Conservation (phyloP, 2,329 filamentous ascomycete species). For the Alternaria arborescens region DNA sequence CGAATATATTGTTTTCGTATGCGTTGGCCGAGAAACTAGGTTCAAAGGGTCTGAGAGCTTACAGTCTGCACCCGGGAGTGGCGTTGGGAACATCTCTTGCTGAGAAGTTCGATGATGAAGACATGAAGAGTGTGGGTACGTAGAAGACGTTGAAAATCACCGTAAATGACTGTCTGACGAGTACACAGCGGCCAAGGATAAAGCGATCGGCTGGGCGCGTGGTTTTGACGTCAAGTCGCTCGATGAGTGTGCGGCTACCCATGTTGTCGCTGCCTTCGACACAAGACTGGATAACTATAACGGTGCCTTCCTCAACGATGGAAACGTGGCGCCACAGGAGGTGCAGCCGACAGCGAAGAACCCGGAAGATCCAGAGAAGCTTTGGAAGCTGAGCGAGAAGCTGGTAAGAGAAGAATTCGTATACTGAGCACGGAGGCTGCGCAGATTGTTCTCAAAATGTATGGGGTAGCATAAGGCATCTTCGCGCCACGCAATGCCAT, state of each 20-base stretch:
- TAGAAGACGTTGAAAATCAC: neutral
- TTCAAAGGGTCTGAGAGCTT: slow-evolving; percentile 30
- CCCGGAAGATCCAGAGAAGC: slow-evolving; percentile 35
- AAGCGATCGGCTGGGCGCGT: slow-evolving; percentile 28
- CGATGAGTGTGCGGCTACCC: slow-evolving; percentile 42
- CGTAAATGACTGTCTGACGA: neutral
- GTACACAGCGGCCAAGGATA: slow-evolving; percentile 25
- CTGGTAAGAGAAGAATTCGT: slow-evolving; percentile 40
- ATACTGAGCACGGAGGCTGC: slow-evolving; percentile 22
- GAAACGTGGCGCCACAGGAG: slow-evolving; percentile 24
- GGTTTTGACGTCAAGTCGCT: slow-evolving; percentile 36
- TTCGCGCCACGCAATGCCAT: neutral
- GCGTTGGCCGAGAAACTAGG: slow-evolving; percentile 36
- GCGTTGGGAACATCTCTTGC: slow-evolving; percentile 36
- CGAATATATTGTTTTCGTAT: slow-evolving; percentile 54
- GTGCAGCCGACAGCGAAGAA: slow-evolving; percentile 31
- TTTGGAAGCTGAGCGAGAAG: slow-evolving; percentile 47
- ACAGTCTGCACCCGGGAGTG: slow-evolving; percentile 44
- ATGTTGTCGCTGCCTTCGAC: slow-evolving; percentile 45
- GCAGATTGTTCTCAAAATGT: slow-evolving; percentile 1
- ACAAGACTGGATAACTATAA: slow-evolving; percentile 33
- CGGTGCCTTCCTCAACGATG: slow-evolving; percentile 40
- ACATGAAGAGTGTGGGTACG: slow-evolving; percentile 31
- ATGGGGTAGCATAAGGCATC: slow-evolving; percentile 25
- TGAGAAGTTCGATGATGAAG: slow-evolving; percentile 27